These are phyloP conservation scores for Dispira parvispora DNA, from an alignment of 192 early-diverging fungal species.

Conservation along the genomic window DNA sequence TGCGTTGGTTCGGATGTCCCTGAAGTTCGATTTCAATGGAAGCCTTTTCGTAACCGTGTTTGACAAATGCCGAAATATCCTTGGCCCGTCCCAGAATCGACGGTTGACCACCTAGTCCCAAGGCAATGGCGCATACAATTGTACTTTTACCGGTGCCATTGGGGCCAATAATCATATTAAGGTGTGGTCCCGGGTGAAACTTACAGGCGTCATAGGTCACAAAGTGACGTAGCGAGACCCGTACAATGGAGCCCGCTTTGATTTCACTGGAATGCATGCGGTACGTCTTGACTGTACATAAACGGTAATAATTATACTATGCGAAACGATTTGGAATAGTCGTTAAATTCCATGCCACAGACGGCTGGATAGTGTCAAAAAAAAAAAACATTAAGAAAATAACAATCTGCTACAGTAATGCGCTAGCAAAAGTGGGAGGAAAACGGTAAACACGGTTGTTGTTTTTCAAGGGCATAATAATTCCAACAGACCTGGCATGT, in stretches of 20 bases:
- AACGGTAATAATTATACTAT: too few species aligned
- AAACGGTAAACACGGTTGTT: too few species aligned
- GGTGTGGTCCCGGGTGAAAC: conserved; percentile 72
- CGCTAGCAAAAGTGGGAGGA: too few species aligned
- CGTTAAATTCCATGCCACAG: too few species aligned
- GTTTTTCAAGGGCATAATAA: too few species aligned
- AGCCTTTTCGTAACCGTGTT: conserved; percentile 64
- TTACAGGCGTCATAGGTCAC: conserved; percentile 87
- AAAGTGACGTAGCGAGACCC: conserved; percentile 71
- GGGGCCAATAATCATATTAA: conserved; percentile 97
- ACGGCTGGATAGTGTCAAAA: too few species aligned
- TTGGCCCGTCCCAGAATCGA: conserved; percentile 69
- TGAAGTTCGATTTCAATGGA: conserved; percentile 79
- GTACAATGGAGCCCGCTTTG: conserved; percentile 43
- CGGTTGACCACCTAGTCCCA: conserved; percentile 76
- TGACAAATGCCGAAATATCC: conserved; percentile 82
- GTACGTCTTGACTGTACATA: too few species aligned
- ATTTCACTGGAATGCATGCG: neutral
- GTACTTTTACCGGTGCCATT: conserved; percentile 96
- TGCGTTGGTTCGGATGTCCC: conserved; percentile 16
- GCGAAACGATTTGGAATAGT: too few species aligned
- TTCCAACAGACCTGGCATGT: too few species aligned
- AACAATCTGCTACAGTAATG: too few species aligned
- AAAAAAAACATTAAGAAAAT: too few species aligned
- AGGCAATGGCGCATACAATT: conserved; percentile 85